Conservation (phyloP, 768 basidiomycete species). For the Russula compacta region DNA sequence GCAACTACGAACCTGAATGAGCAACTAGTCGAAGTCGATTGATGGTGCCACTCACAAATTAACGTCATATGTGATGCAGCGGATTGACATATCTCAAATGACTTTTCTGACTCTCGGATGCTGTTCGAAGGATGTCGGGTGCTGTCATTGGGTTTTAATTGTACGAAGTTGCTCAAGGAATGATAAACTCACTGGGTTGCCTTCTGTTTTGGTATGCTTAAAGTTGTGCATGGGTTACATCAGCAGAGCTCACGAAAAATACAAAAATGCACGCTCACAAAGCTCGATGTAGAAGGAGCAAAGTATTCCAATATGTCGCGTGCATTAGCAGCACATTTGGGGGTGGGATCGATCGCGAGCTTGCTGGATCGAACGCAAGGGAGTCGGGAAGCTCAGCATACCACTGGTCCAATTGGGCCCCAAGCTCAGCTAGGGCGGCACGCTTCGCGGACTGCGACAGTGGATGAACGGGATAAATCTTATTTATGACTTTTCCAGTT, state of each 20-base stretch:
- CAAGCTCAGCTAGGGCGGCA: constrained; percentile 43
- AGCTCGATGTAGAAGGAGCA: constrained; percentile 65
- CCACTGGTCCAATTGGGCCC: constrained; percentile 65
- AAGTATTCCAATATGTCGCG: constrained; percentile 66
- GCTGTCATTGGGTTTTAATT: neutral
- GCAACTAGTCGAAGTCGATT: neutral
- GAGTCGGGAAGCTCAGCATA: constrained; percentile 56
- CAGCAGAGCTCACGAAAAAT: neutral
- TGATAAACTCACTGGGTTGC: constrained; percentile 36
- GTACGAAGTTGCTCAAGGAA: neutral
- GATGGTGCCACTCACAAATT: constrained; percentile 36
- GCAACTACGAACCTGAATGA: constrained; percentile 35
- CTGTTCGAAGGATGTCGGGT: constrained; percentile 3
- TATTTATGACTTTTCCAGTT: constrained; percentile 54
- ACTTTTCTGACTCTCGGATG: constrained; percentile 35
- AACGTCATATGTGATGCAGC: constrained; percentile 65
- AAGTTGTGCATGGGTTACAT: neutral
- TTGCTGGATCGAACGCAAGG: constrained; percentile 50
- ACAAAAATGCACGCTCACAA: constrained; percentile 45
- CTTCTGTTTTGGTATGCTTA: constrained; percentile 62
- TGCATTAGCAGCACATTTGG: constrained; percentile 63
- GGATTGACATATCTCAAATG: constrained; percentile 66
- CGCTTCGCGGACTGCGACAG: constrained; percentile 40
- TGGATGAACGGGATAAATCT: constrained; percentile 60
- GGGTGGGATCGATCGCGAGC: constrained; percentile 44